Conservation (phyloP, 2,329 filamentous ascomycete species). For the Cucurbitaria berberidis region DNA sequence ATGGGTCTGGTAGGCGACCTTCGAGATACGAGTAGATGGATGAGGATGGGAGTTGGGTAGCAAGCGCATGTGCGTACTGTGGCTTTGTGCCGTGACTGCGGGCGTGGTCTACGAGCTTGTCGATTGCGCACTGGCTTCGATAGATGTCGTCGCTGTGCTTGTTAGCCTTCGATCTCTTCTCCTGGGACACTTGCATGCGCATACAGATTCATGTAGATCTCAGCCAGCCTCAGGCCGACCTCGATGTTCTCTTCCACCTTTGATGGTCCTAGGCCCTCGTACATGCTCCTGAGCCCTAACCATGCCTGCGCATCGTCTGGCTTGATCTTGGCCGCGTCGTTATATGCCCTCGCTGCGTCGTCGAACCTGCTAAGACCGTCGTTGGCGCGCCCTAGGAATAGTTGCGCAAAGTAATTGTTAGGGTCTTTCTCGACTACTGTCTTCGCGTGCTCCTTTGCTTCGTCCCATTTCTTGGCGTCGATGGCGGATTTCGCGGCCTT, state of each 20-base stretch:
- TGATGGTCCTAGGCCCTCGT: constrained; percentile 74
- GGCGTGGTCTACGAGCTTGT: constrained; percentile 79
- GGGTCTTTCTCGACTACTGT: constrained; percentile 74
- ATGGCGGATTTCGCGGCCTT: constrained; percentile 82
- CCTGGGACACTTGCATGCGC: not conserved
- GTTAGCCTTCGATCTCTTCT: constrained; percentile 11
- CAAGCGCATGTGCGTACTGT: constrained; percentile 78
- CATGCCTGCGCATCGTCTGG: constrained; percentile 81
- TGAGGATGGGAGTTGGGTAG: constrained; percentile 78
- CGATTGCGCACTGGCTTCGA: constrained; percentile 68
- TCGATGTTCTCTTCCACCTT: constrained; percentile 77
- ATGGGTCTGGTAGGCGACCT: constrained; percentile 80
- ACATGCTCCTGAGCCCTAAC: constrained; percentile 87
- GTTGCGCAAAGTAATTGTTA: constrained; percentile 81
- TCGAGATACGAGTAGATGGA: constrained; percentile 83
- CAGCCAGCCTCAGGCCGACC: constrained; percentile 74
- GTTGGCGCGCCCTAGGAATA: constrained; percentile 86
- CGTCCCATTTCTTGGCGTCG: constrained; percentile 78
- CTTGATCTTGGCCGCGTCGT: constrained; percentile 72
- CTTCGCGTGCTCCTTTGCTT: constrained; percentile 72
- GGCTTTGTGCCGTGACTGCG: constrained; percentile 72
- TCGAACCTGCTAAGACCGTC: constrained; percentile 76
- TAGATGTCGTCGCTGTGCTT: constrained; percentile 61
- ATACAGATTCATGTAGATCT: constrained; percentile 66
- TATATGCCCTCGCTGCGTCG: constrained; percentile 79